Evolutionary conservation across 352 stramenopile genomes (phyloP).

Genomic region (Phytopythium montanum): DNA sequence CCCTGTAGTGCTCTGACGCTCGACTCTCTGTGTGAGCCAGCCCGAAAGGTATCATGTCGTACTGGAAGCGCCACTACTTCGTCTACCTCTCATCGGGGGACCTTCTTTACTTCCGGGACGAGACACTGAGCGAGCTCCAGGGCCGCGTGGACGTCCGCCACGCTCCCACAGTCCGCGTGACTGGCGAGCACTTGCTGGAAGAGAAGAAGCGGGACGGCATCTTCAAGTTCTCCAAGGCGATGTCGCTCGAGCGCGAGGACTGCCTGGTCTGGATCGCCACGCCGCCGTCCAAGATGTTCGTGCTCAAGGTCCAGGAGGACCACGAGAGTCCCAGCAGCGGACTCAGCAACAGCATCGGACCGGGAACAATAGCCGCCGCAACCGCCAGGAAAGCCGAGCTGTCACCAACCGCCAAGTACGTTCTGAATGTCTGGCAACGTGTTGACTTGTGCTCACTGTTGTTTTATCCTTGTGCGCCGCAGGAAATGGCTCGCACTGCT

Average conservation of each 20-base stretch:
- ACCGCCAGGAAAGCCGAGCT: constrained; percentile 45
- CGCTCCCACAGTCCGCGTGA: constrained; percentile 74
- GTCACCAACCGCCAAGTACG: constrained; percentile 52
- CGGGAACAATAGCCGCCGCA: constrained; percentile 16
- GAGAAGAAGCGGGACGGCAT: constrained; percentile 72
- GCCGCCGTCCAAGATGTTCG: constrained; percentile 82
- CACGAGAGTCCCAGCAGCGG: constrained; percentile 28
- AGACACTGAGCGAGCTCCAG: constrained; percentile 64
- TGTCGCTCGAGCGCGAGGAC: constrained; percentile 47
- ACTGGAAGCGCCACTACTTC: constrained; percentile 84
- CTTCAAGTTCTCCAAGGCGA: constrained; percentile 70
- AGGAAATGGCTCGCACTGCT: constrained; percentile 73
- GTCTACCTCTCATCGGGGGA: constrained; percentile 71
- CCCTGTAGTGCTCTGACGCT: neutral
- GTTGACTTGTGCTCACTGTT: neutral
- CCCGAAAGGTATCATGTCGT: constrained; percentile 77
- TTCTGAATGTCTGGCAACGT: neutral
- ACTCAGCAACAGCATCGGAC: constrained; percentile 17
- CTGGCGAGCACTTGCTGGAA: constrained; percentile 66
- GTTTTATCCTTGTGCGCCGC: neutral
- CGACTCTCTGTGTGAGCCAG: constrained; percentile 6
- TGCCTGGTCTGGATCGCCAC: constrained; percentile 83
- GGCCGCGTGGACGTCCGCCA: constrained; percentile 75
- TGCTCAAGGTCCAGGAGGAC: constrained; percentile 72
- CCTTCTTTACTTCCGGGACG: constrained; percentile 76